phyloP scores from a whole-genome alignment of 2,329 filamentous ascomycete genomes.

The Ilyonectria mors-panacis region DNA sequence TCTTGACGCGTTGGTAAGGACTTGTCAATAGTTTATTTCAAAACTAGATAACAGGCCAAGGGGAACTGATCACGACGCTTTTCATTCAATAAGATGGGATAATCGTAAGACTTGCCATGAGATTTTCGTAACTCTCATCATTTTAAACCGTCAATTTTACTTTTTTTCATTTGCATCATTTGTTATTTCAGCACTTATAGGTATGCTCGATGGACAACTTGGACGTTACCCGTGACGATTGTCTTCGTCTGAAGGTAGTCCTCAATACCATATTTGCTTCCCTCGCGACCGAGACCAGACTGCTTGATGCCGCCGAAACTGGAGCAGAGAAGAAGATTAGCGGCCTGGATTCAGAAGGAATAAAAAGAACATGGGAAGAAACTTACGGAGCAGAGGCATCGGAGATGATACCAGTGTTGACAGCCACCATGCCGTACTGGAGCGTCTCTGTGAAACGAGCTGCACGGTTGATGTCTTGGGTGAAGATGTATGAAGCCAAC shows the following conservation, averaged over 20 bases:
- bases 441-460: constrained; percentile 64
- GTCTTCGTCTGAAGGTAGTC: constrained; percentile 72
- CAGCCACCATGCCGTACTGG: constrained; percentile 77
- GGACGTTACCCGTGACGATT: constrained; percentile 59
- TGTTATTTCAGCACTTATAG: constrained; percentile 9
- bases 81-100: neutral
- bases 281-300: constrained; percentile 73
- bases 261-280: constrained; percentile 72
- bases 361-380: neutral
- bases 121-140: neutral
- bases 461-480: constrained; percentile 57
- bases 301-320: constrained; percentile 74
- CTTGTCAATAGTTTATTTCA: too few species aligned
- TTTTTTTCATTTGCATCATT: constrained; percentile 5
- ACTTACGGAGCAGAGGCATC: constrained; percentile 46
- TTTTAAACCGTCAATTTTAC: neutral
- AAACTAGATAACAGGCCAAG: too few species aligned
- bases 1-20: too few species aligned
- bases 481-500: constrained; percentile 83
- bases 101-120: neutral
- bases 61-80: too few species aligned
- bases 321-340: neutral
- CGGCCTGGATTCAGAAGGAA: neutral
- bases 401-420: constrained; percentile 67
- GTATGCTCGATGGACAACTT: constrained; percentile 31